Conservation (phyloP, 1,284 basidiomycete genomes). For the Irpex rosettiformis region DNA sequence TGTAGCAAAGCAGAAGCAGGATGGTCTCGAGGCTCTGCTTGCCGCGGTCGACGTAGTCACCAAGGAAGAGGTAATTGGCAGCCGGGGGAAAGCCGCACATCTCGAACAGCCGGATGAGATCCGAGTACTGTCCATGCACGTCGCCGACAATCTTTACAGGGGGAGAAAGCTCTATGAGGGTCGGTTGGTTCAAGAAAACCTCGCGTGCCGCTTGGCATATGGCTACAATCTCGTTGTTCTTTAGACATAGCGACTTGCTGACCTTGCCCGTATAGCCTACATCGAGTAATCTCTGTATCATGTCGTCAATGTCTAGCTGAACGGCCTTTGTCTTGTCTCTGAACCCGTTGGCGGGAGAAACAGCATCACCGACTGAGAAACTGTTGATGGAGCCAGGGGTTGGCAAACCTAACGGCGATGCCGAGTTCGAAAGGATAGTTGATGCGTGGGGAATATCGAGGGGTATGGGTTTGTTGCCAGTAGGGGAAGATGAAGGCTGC, state of each 20-base stretch:
- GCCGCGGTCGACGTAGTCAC: slow-evolving; percentile 98
- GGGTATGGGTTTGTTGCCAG: slow-evolving; percentile 42
- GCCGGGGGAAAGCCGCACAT: slow-evolving; percentile 99
- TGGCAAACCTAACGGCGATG: slow-evolving; percentile 36
- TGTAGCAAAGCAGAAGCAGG: slow-evolving; percentile 94
- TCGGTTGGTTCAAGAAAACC: slow-evolving; percentile 95
- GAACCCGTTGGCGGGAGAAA: slow-evolving; percentile 28
- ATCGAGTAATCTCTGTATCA: slow-evolving; percentile 95
- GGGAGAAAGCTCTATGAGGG: slow-evolving; percentile 95
- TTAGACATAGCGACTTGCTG: slow-evolving; percentile 93
- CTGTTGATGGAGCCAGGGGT: slow-evolving; percentile 43
- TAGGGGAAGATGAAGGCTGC: slow-evolving; percentile 33
- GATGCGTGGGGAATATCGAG: slow-evolving; percentile 72
- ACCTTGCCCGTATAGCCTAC: slow-evolving; percentile 98
- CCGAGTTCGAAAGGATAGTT: slow-evolving; percentile 68
- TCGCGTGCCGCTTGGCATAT: slow-evolving; percentile 97
- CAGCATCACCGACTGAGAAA: slow-evolving; percentile 36
- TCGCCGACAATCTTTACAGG: slow-evolving; percentile 99
- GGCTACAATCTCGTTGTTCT: slow-evolving; percentile 94
- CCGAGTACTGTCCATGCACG: slow-evolving; percentile 98
- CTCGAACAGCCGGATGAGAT: slow-evolving; percentile 97
- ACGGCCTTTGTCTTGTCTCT: slow-evolving; percentile 55
- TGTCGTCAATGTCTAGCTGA: slow-evolving; percentile 94
- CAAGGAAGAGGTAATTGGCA: slow-evolving; percentile 97
- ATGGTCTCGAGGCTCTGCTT: slow-evolving; percentile 99